phyloP scores from a whole-genome alignment of 179 eudicot species.

The Spergularia azorica region DNA sequence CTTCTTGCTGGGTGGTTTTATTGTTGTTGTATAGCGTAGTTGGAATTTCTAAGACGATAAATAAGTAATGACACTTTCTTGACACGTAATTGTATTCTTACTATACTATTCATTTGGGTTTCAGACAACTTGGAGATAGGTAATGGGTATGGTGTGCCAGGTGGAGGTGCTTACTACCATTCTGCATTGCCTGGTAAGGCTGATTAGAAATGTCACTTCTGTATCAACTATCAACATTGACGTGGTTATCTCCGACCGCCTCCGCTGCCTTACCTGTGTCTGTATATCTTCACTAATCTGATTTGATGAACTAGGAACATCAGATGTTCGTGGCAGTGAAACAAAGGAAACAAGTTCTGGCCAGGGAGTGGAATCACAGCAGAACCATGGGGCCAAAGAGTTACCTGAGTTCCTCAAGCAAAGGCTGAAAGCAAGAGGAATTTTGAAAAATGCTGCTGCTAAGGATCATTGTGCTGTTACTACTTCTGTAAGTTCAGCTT shows the following conservation, averaged over 20 bases:
- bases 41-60: neutral
- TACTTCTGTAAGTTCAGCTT: slow-evolving; percentile 44
- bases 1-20: neutral
- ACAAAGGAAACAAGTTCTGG: slow-evolving; percentile 35
- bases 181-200: slow-evolving; percentile 51
- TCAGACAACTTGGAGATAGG: slow-evolving; percentile 90
- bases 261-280: neutral
- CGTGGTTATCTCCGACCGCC: neutral
- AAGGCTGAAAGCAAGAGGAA: slow-evolving; percentile 87
- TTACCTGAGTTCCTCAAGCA: slow-evolving; percentile 89
- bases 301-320: slow-evolving; percentile 31
- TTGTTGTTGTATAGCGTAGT: neutral
- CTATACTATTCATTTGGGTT: slow-evolving; percentile 17
- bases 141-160: slow-evolving; percentile 99
- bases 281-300: slow-evolving; percentile 13
- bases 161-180: slow-evolving; percentile 87
- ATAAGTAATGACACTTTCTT: neutral
- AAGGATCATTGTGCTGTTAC: slow-evolving; percentile 28
- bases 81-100: neutral
- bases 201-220: neutral
- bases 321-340: slow-evolving; percentile 41
- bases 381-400: slow-evolving; percentile 46
- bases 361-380: slow-evolving; percentile 40
- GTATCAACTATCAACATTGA: neutral
- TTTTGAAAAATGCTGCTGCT: slow-evolving; percentile 60